These are phyloP conservation scores for Rhizophora apiculata DNA, from an alignment of 345 rosid genomes.

Conservation along the genomic window DNA sequence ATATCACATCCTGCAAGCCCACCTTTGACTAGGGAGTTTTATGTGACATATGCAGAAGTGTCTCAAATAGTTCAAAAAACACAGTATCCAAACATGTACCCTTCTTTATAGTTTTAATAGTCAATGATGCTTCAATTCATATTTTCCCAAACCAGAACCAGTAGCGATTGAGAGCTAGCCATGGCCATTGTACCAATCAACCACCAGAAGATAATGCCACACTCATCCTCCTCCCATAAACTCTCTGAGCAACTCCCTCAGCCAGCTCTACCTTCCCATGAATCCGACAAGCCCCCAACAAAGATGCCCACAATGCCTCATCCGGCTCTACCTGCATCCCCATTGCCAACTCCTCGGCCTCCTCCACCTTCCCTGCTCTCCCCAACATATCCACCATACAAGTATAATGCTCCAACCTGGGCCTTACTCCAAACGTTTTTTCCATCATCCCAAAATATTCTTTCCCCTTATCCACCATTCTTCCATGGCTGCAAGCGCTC, in stretches of 20 bases:
- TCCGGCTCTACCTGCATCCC: conserved; percentile 30
- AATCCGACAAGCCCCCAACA: conserved; percentile 21
- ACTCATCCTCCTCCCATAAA: background rate
- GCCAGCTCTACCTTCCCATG: conserved; percentile 24
- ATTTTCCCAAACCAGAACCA: no score
- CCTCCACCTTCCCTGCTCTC: conserved; percentile 31
- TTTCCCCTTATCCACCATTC: conserved; percentile 33
- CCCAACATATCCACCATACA: conserved; percentile 40
- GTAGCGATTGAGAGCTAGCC: background rate
- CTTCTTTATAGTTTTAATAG: no score
- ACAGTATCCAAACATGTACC: no score
- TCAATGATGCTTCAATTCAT: no score
- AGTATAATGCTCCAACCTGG: conserved; percentile 35
- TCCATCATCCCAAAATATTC: conserved; percentile 29
- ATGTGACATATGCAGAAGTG: no score
- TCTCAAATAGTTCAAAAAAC: no score
- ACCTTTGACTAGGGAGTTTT: no score
- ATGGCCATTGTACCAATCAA: background rate
- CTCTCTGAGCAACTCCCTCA: conserved; percentile 12
- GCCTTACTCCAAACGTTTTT: conserved; percentile 31
- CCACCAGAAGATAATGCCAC: background rate
- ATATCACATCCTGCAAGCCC: no score
- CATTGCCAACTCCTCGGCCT: conserved; percentile 33
- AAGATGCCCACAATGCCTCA: conserved; percentile 26
- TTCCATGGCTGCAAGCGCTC: conserved; percentile 34